Evolutionary conservation across 2,329 filamentous ascomycete species (phyloP), one percentile per base, ranked within the genome.

Genomic region (Xylariales sp.): DNA sequence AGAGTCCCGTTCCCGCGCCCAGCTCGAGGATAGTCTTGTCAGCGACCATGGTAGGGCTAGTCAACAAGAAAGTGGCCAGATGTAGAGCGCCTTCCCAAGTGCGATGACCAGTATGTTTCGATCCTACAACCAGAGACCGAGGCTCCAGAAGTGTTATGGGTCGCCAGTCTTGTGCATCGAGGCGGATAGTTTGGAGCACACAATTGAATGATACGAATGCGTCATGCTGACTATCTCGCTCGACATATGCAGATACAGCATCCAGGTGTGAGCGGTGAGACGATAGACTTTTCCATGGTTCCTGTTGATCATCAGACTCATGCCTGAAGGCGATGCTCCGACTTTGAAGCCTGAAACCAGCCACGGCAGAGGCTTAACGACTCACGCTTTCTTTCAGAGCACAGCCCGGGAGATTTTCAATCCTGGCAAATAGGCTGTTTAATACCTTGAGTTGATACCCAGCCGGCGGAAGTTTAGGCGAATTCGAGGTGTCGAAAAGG

Each of bases 41-140:
- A 4, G 54, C 52, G 14, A 85, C 58, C 4, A 73, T 53, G 2
- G 55, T 46, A 31, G 59, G 61, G n/a, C 75, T 76, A 9, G 53
- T 35, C 11, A 71, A 59, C 3, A 86, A 66, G 53, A 78, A 85
- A 3, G 74, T 70, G 8, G 71, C 80, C 2, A 86, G 70, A 50
- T 83, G 76, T 4, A 86, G 63, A 5, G 81, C 77, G 4, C 78
- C 82, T 60, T 85, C 82, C 82, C 82, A 86, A 3, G 82, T 86
- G 27, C 82, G 72, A 36, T 81, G 76, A 0, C 82, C 82, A 0
- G 82, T 85, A 2, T 76, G 82, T 8, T 76, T 74, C 5, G 74
- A 75, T 4, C 76, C 71, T 10, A 69, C 71, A 36, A 80, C 67
- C 15, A 79, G 54, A 56, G 74, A 63, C 53, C 76, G 61, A 59